Evolutionary conservation across 495 filamentous ascomycete species (phyloP), one percentile per base, ranked within the genome.

Genomic region (Penicillium goetzii): DNA sequence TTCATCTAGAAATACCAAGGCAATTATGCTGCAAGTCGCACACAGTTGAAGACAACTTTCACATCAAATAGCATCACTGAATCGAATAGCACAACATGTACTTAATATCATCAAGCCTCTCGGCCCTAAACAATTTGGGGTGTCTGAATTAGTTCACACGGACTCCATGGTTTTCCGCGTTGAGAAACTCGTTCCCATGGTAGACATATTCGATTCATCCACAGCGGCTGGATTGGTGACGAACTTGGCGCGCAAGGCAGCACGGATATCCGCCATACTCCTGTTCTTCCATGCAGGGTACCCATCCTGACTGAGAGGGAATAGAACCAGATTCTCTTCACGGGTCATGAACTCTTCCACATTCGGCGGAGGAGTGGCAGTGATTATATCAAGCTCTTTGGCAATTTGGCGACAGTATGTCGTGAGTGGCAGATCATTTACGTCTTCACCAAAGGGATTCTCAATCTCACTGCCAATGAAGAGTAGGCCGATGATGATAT

Each of bases 391-490:
- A 68, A 97, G 80, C 62, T 97, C 92, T 14, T 80, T 61, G 3
- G 84, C 82, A 49, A 97, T 78, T 67, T 90, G 86, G 8, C 85
- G 80, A 74, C 91, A 94, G 80, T 88, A 95, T 2, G 78, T 76
- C 70, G 92, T 90, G 1, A 96, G 82, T 10, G 90, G 90, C 15
- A 97, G 80, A 71, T 97, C 92, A 69, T 96, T 96, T 63, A 92
- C 91, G 71, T 96, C 92, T 57, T 86, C 78, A 25, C 92, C 92
- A 73, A 96, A 96, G 7, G 92, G 92, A 72, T 96, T 92, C 72
- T 97, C 92, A 66, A 97, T 89, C 75, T 96, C 91, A 66, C 87
- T 86, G 21, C 92, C 91, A 66, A 93, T 92, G 70, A 90, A 86
- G 36, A 91, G 87, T 62, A 97, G 86, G 19, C 90, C 92, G 61